These are phyloP conservation scores for Amauroascus verrucosus DNA, from an alignment of 2,329 filamentous ascomycete species.

Conservation along the genomic window DNA sequence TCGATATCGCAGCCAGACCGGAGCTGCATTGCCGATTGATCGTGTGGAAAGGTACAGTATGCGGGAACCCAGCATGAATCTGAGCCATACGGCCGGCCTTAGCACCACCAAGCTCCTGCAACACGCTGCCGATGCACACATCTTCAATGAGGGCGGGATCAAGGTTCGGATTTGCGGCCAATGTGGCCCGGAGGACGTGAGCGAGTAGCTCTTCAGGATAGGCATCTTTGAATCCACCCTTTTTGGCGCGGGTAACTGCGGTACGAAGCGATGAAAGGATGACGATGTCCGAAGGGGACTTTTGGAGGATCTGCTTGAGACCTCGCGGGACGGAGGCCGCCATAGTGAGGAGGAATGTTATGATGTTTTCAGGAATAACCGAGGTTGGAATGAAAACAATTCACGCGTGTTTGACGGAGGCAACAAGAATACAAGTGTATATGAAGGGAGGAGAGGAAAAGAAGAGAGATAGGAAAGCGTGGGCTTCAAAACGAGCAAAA, in stretches of 20 bases:
- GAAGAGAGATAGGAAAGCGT: neutral
- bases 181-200: conserved; percentile 53
- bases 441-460: neutral
- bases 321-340: conserved; percentile 49
- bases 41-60: conserved; percentile 67
- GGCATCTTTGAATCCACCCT: conserved; percentile 73
- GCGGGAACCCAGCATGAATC: conserved; percentile 68
- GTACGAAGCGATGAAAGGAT: conserved; percentile 86
- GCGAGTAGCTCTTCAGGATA: conserved; percentile 81
- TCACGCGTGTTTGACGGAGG: neutral
- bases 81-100: conserved; percentile 89
- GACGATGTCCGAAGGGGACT: conserved; percentile 70
- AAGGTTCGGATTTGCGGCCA: conserved; percentile 61
- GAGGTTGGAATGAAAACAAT: neutral
- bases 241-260: conserved; percentile 71
- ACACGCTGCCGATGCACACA: conserved; percentile 75
- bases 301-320: conserved; percentile 64
- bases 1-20: conserved; percentile 65
- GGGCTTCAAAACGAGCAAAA: neutral
- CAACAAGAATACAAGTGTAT: neutral
- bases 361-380: too few relatives aligned
- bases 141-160: conserved; percentile 63
- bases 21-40: conserved; percentile 80
- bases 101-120: conserved; percentile 79
- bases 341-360: conserved; percentile 30